Base-by-base conservation (phyloP, 441 rosid species). In the Erodium texanum region DNA sequence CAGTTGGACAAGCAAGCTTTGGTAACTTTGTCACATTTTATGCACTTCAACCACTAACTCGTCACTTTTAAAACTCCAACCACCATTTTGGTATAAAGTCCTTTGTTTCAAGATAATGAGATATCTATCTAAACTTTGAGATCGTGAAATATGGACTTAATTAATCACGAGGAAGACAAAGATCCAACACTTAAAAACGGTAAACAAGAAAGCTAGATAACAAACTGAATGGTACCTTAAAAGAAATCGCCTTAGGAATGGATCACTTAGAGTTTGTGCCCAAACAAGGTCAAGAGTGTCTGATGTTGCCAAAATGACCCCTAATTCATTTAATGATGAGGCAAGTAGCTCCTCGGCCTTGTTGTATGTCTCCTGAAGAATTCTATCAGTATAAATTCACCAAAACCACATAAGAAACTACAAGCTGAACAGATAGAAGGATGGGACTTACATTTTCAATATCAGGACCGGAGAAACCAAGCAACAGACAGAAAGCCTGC, bases 231-330 rank as follows among this genome's bases (percentile, higher is more conserved):
- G 24, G 45, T 89, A 93, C 99, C 99, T 88, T 68, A 93, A 73
- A 75, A 93, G 82, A 78, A 93, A 89, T 70, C 99, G 81, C 75
- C 93, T 77, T 48, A 93, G 81, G 79, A 93, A 93, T 59, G 93
- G 99, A 81, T 93, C 99, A 70, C 83, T 82, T 66, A 93, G 80
- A 73, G 83, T 80, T 79, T 93, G 97, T 5, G 85, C 88, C 99
- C 97, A 93, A 71, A 93, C 99, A 1, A 85, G 90, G 79, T 91
- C 88, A 65, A 93, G 86, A 52, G 79, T 74, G 56, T 90, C 89
- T 62, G 93, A 83, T 27, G 83, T 69, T 41, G 92, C 92, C 81
- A 90, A 81, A 41, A 83, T 77, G 64, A 78, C 79, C 71, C 96
- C 95, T 93, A 93, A 90, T 23, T 88, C 95, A 76, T 85, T 85